Conservation (phyloP, 2,329 filamentous ascomycete genomes). For the Fusarium sp. region DNA sequence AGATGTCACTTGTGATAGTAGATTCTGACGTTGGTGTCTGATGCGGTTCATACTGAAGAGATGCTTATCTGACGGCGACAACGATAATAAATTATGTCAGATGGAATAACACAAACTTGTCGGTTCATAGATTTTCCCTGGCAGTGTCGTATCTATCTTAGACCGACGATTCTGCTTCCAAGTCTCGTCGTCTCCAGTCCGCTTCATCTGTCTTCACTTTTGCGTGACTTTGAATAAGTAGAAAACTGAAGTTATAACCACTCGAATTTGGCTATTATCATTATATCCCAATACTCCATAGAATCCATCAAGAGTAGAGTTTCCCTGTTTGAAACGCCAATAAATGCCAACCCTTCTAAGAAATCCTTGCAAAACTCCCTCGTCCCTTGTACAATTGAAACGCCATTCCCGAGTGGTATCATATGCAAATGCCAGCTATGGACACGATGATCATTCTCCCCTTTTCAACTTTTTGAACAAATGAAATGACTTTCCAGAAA, state of each 20-base stretch:
- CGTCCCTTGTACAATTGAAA: neutral
- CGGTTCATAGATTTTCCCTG: neutral
- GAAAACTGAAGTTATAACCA: slow-evolving; percentile 3
- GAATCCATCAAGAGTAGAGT: slow-evolving; percentile 27
- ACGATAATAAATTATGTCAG: neutral
- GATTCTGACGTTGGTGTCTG: neutral
- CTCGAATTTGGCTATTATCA: slow-evolving; percentile 7
- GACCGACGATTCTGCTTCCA: neutral
- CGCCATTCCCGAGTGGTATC: slow-evolving; percentile 28
- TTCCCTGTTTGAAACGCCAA: slow-evolving; percentile 6
- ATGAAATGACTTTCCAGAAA: neutral
- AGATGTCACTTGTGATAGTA: neutral
- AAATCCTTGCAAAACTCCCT: neutral
- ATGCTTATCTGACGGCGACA: slow-evolving; percentile 19
- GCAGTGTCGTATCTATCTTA: neutral
- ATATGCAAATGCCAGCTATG: slow-evolving; percentile 3
- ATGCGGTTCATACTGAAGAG: slow-evolving; percentile 23
- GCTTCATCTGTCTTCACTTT: neutral
- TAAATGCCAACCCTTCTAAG: neutral
- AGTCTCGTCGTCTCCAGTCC: neutral
- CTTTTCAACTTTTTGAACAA: neutral
- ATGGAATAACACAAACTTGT: neutral
- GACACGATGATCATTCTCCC: neutral
- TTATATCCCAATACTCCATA: neutral
- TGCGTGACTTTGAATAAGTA: neutral